Base-by-base conservation (phyloP, 2,329 filamentous ascomycete species). In the Exophiala sp. region DNA sequence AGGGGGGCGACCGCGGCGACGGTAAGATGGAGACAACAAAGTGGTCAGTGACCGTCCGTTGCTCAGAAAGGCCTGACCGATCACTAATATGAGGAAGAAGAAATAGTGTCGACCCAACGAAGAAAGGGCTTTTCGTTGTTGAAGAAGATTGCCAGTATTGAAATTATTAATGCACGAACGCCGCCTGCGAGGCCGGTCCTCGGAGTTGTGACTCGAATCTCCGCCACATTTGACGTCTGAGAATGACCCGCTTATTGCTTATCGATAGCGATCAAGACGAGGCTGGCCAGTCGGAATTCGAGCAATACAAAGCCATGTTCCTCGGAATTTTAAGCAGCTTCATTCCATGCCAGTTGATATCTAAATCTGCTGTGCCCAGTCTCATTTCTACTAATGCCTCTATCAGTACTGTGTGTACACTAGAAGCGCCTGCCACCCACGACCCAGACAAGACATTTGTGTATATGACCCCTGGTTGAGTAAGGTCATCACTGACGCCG, bases 1-100 rank as follows among this genome's bases (percentile, higher is more conserved):
- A 13, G 24, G 24, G 44, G 40, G 41, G 37, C 40, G 50, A 48
- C 44, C 45, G 27, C 50, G 50, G 39, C 45, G 24, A 27, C 38
- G 38, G 21, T 13, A 5, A 22, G 34, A 18, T 19, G 16, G 16
- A 32, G 29, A n/a, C 3, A 3, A 13, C 11, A 7, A 3, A 13
- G 29, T 13, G n/a, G 29, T 32, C 29, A 3, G 29, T n/a, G 29
- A 5, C n/a, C 3, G 29, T 7, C 7, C 3, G 29, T 9, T n/a
- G 3, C 29, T 32, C 3, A 7, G 7, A 32, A 7, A 3, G 29
- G 7, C 11, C 24, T 27, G 24, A 6, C 6, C 10, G 24, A 6
- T 10, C 10, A 10, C 10, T 10, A 5, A 27, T 27, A 27, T 27
- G 24, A 9, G 37, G 14, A 8, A 39, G 29, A n/a, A 3, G 29